Conservation (phyloP, 768 basidiomycete genomes). For the Gloeophyllum trabeum region DNA sequence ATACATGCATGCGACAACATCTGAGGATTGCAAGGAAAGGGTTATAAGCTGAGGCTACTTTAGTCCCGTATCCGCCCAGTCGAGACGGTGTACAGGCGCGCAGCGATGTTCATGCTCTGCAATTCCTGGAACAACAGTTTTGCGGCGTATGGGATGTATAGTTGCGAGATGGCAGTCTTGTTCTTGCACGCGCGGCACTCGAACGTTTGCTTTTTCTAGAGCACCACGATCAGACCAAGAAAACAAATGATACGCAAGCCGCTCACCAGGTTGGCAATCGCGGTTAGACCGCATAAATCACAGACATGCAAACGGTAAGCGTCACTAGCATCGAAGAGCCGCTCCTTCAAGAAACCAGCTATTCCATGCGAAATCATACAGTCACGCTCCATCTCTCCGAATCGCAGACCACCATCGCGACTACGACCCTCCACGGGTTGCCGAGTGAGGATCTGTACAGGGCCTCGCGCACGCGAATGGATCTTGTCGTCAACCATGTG, state of each 20-base stretch:
- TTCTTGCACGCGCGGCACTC: conserved; percentile 98
- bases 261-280: conserved; percentile 89
- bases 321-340: conserved; percentile 87
- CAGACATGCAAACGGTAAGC: conserved; percentile 93
- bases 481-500: conserved; percentile 99
- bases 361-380: conserved; percentile 99
- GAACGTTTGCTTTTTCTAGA: conserved; percentile 93
- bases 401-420: conserved; percentile 96
- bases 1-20: conserved; percentile 2
- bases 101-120: conserved; percentile 93
- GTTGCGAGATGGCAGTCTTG: conserved; percentile 87
- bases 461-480: conserved; percentile 93
- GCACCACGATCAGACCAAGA: conserved; percentile 5
- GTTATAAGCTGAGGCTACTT: conserved; percentile 8
- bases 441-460: conserved; percentile 93
- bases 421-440: conserved; percentile 98
- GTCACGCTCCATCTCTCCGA: conserved; percentile 99
- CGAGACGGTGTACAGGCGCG: conserved; percentile 77
- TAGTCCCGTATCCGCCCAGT: conserved; percentile 75
- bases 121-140: conserved; percentile 96
- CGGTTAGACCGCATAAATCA: conserved; percentile 96
- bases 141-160: conserved; percentile 94
- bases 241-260: background rate
- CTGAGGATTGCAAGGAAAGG: background rate
- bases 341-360: conserved; percentile 95